These are phyloP conservation scores for Trichocomaceae sp. DNA, from an alignment of 2,329 filamentous ascomycete species.

Conservation along the genomic window DNA sequence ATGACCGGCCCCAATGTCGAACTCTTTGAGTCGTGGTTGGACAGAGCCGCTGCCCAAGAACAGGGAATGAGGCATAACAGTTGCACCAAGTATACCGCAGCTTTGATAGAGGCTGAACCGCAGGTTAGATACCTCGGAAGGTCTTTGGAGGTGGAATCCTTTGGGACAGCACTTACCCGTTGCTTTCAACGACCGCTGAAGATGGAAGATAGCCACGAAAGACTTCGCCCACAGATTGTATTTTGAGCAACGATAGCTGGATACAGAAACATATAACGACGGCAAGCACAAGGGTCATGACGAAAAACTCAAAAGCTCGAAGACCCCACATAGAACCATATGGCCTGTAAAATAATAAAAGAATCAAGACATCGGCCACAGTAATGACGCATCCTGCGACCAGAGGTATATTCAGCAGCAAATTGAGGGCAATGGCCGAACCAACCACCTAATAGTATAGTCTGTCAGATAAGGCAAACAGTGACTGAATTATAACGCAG, in stretches of 20 bases:
- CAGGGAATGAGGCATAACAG: constrained; percentile 56
- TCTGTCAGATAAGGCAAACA: neutral
- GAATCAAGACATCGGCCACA: constrained; percentile 50
- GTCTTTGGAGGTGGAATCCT: neutral
- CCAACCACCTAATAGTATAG: constrained; percentile 44
- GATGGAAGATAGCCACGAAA: constrained; percentile 52
- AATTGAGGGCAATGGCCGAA: constrained; percentile 51
- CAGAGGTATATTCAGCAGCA: constrained; percentile 48
- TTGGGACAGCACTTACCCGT: constrained; percentile 36
- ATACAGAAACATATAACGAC: constrained; percentile 54
- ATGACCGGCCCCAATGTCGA: constrained; percentile 38
- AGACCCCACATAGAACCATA: constrained; percentile 47
- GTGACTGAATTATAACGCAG: neutral
- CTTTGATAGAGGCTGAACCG: constrained; percentile 45
- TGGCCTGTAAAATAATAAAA: constrained; percentile 51
- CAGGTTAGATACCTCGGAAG: neutral
- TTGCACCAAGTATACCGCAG: constrained; percentile 48
- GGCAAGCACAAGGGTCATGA: constrained; percentile 48
- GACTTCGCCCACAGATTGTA: constrained; percentile 46
- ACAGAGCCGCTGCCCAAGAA: constrained; percentile 53
- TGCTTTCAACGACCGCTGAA: constrained; percentile 44
- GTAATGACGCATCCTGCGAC: constrained; percentile 53
- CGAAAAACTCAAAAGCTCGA: constrained; percentile 49
- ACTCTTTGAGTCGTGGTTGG: constrained; percentile 47
- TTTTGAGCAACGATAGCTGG: constrained; percentile 48